Evolutionary conservation across 495 filamentous ascomycete genomes (phyloP), one percentile per base, ranked within the genome.

Genomic region (Neurospora cerealis): DNA sequence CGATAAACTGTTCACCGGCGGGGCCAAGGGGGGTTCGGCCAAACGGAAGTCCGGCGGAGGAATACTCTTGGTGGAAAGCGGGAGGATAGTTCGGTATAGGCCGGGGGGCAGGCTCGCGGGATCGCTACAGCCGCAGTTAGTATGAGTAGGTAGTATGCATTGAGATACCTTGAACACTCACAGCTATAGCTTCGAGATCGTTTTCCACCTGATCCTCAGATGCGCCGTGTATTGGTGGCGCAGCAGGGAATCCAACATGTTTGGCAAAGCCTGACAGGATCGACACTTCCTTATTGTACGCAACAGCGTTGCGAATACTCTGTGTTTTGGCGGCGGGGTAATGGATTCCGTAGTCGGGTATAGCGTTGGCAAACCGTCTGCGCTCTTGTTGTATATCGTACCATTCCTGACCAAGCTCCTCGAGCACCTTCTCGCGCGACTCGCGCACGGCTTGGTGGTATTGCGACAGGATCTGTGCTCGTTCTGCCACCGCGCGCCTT

Each of bases 181-280:
- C 96, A 69, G 90, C 91, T 87, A 99, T 97, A 74, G 90, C 92
- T 79, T 93, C 90, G 44, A 98, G 84, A 82, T 99, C 96, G 70
- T 93, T 91, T 42, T 97, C 93, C 34, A 94, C 82, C 74, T 97
- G 93, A 21, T 89, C 85, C 11, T 88, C 85, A 17, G 92, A 89
- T 24, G 91, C 92, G 34, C 90, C 87, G 36, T 86, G 83, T 75
- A 99, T 89, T 13, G 90, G 86, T 24, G 96, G 96, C n/a, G 95
- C 95, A 40, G 95, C 95, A 37, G 96, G 96, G 82, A 98, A 98
- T 32, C 96, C 96, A 70, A 96, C 89, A 81, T 97, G 93, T 80
- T 97, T 97, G 8, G 94, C 93, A 72, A 98, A 87, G 24, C 96
- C 95, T 9, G 94, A 91, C 72, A 99, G 87, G 17, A 97, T 87